phyloP scores from a whole-genome alignment of 108 stramenopile species.

The Fistulifera pelliculosa region DNA sequence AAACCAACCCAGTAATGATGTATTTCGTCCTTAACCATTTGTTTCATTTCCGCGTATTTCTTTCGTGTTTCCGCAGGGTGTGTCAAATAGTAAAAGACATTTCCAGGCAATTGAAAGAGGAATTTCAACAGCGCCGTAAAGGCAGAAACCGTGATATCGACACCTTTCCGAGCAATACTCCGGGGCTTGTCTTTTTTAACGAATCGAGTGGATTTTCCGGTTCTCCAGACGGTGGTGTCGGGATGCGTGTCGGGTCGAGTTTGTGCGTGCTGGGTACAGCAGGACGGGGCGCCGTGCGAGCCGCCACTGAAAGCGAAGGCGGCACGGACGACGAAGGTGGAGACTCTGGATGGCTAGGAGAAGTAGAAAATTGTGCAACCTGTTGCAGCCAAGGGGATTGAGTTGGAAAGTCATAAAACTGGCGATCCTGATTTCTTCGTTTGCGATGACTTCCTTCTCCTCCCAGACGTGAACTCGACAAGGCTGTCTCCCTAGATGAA shows the following conservation, averaged over 20 bases:
- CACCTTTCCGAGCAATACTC: constrained; percentile 4
- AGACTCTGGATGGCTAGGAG: no score
- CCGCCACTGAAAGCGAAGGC: no score
- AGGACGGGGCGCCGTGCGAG: no score
- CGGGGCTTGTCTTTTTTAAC: constrained; percentile 3
- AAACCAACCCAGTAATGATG: constrained; percentile 95
- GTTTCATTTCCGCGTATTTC: constrained; percentile 53
- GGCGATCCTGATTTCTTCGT: no score
- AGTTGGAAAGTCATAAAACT: no score
- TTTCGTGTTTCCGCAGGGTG: constrained; percentile 50
- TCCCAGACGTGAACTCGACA: no score
- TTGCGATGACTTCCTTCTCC: no score
- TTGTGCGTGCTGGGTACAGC: background rate
- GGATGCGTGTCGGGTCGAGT: constrained; percentile 1
- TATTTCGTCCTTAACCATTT: constrained; percentile 58
- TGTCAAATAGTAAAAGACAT: constrained; percentile 49
- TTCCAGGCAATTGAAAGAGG: constrained; percentile 51
- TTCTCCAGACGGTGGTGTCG: constrained; percentile 2
- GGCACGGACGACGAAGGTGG: no score
- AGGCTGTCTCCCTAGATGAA: no score
- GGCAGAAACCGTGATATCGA: constrained; percentile 19
- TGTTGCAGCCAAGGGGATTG: no score
- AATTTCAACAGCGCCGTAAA: constrained; percentile 27
- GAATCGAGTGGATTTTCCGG: constrained; percentile 14
- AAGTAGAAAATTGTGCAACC: no score